These are phyloP conservation scores for Ophiosphaerella narmari DNA, from an alignment of 2,329 filamentous ascomycete genomes.

Conservation along the genomic window DNA sequence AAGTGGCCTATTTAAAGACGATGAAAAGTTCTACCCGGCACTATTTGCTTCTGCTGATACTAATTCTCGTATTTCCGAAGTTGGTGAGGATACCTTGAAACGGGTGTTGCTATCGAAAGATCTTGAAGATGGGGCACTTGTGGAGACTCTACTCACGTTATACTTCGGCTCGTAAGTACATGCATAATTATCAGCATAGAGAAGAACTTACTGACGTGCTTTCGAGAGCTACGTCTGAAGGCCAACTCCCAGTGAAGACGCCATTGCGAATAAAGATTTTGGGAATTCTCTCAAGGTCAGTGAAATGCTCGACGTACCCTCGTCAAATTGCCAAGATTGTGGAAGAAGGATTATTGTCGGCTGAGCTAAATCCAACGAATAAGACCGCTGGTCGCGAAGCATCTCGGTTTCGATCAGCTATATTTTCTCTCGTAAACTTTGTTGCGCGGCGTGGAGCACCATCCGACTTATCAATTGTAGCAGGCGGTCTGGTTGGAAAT, in stretches of 20 bases:
- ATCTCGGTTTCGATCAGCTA: slow-evolving; percentile 76
- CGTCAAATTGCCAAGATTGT: slow-evolving; percentile 72
- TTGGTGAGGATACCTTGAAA: slow-evolving; percentile 90
- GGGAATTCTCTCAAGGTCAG: slow-evolving; percentile 75
- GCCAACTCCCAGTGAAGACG: slow-evolving; percentile 56
- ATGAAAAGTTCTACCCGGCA: slow-evolving; percentile 81
- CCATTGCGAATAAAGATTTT: slow-evolving; percentile 80
- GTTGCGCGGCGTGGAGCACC: slow-evolving; percentile 73
- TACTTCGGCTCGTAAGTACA: slow-evolving; percentile 62
- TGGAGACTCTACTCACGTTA: slow-evolving; percentile 70
- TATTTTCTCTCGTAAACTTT: slow-evolving; percentile 88
- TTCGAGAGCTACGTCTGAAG: slow-evolving; percentile 44
- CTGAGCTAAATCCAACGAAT: slow-evolving; percentile 35
- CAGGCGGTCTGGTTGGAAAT: slow-evolving; percentile 68
- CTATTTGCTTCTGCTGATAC: slow-evolving; percentile 81
- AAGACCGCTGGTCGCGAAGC: slow-evolving; percentile 69
- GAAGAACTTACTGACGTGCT: slow-evolving; percentile 1
- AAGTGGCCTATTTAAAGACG: slow-evolving; percentile 82
- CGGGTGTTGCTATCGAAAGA: slow-evolving; percentile 69
- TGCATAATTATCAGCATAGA: neutral
- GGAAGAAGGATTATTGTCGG: slow-evolving; percentile 63
- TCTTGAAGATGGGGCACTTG: slow-evolving; percentile 69
- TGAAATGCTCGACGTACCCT: slow-evolving; percentile 70
- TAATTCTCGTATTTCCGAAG: slow-evolving; percentile 78
- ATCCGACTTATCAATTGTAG: slow-evolving; percentile 67